These are phyloP conservation scores for Chytridium lagenaria DNA, from an alignment of 371 early-diverging fungal species.

Conservation along the genomic window DNA sequence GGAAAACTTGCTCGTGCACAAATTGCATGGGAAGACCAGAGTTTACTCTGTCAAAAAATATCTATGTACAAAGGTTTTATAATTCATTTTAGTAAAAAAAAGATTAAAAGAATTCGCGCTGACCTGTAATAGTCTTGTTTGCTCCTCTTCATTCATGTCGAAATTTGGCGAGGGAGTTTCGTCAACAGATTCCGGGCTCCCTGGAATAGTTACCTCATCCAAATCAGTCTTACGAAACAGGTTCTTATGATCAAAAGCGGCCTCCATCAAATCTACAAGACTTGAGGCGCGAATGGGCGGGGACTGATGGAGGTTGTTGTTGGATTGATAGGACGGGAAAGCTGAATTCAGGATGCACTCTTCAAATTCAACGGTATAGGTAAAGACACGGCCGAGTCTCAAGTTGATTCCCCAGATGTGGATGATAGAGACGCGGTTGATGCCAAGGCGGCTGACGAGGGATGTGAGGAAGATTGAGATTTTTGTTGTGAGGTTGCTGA, in stretches of 20 bases:
- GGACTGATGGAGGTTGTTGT: neutral
- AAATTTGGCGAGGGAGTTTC: neutral
- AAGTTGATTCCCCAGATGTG: neutral
- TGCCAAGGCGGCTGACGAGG: neutral
- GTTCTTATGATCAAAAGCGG: neutral
- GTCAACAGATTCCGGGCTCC: neutral
- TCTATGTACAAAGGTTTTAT: neutral
- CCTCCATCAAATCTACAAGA: constrained; percentile 2
- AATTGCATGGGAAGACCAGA: neutral
- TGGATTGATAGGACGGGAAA: constrained; percentile 1
- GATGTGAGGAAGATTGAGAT: too few species aligned
- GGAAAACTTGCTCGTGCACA: constrained; percentile 1
- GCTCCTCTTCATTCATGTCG: neutral
- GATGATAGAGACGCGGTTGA: neutral
- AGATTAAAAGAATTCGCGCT: neutral
- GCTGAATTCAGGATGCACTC: neutral
- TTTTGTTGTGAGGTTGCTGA: too few species aligned
- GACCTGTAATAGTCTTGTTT: neutral
- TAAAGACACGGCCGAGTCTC: neutral
- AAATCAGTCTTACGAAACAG: neutral
- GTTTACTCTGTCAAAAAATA: constrained; percentile 3
- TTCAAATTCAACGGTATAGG: neutral
- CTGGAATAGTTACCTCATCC: neutral
- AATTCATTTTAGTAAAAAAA: neutral
- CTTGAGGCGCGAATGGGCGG: neutral